Percentiles rank a stretch among this genome's conserved stretches.
Evolutionary conservation across 2,329 filamentous ascomycete genomes (phyloP).

Genomic region (Monosporascus sp.): DNA sequence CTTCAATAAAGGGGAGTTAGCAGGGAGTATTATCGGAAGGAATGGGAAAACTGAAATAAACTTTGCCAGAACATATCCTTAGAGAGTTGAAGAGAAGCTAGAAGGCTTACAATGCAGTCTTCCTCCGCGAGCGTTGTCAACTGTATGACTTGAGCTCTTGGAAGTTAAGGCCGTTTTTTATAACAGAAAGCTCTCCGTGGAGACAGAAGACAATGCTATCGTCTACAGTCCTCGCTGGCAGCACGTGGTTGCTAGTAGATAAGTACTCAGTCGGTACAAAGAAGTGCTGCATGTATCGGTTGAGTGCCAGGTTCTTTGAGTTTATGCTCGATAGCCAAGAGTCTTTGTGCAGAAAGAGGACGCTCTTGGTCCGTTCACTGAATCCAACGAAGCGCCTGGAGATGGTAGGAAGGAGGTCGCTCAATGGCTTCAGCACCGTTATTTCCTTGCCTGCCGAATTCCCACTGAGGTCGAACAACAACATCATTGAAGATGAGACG

Average conservation of each 20-base stretch:
- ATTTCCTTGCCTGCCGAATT: no score
- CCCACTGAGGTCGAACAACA: conserved; percentile 2
- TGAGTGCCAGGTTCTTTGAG: not conserved
- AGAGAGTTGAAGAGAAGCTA: not conserved
- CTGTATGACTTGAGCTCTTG: not conserved
- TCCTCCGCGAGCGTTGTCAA: not conserved
- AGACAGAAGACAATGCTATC: conserved; percentile 12
- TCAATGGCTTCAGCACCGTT: not conserved
- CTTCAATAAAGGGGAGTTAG: no score
- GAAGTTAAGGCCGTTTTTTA: conserved; percentile 15
- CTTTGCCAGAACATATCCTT: not conserved
- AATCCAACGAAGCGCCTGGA: conserved; percentile 11
- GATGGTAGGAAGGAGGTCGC: not conserved
- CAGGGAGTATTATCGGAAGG: no score
- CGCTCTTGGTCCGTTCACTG: conserved; percentile 2
- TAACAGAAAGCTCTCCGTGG: conserved; percentile 9
- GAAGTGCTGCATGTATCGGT: conserved; percentile 11
- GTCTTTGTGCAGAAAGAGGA: conserved; percentile 12
- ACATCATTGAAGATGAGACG: conserved; percentile 4
- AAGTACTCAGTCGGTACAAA: conserved; percentile 14
- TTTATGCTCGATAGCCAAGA: conserved; percentile 13
- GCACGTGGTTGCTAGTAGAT: conserved; percentile 11
- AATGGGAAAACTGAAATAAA: no score
- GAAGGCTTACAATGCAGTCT: not conserved
- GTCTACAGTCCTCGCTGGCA: conserved; percentile 22